Conservation (phyloP, 345 rosid species). For the Eucalyptus melliodora region DNA sequence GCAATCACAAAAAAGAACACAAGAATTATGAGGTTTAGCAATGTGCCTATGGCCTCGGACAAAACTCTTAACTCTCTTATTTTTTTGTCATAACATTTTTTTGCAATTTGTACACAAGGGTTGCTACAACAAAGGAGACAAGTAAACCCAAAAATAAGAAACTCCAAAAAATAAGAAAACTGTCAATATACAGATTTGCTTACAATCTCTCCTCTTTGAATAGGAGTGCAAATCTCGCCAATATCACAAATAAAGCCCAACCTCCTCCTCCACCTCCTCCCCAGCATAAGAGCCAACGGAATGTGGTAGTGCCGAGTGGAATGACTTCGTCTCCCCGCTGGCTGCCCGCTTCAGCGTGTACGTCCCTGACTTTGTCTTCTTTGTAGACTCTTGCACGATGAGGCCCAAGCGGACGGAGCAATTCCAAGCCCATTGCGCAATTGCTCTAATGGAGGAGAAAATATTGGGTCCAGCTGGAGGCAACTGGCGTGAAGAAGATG, state of each 20-base stretch:
- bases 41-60: no score
- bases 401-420: constrained; percentile 17
- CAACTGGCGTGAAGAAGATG: constrained; percentile 22
- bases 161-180: no score
- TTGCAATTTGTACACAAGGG: neutral
- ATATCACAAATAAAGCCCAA: no score
- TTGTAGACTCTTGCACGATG: constrained; percentile 64
- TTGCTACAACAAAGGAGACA: neutral
- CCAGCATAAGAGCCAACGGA: constrained; percentile 76
- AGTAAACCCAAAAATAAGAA: no score
- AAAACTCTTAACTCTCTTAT: no score
- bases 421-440: constrained; percentile 44
- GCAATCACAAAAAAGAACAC: no score
- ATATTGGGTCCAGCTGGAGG: no score
- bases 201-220: neutral
- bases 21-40: no score
- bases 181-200: neutral
- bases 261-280: neutral
- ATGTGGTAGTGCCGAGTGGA: constrained; percentile 63
- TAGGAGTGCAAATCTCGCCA: neutral
- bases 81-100: no score
- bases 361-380: constrained; percentile 72
- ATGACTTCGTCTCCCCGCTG: constrained; percentile 30
- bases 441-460: constrained; percentile 23
- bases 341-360: constrained; percentile 24